Evolutionary conservation across 2,329 filamentous ascomycete genomes (phyloP).

Genomic region (Biscogniauxia sp.): DNA sequence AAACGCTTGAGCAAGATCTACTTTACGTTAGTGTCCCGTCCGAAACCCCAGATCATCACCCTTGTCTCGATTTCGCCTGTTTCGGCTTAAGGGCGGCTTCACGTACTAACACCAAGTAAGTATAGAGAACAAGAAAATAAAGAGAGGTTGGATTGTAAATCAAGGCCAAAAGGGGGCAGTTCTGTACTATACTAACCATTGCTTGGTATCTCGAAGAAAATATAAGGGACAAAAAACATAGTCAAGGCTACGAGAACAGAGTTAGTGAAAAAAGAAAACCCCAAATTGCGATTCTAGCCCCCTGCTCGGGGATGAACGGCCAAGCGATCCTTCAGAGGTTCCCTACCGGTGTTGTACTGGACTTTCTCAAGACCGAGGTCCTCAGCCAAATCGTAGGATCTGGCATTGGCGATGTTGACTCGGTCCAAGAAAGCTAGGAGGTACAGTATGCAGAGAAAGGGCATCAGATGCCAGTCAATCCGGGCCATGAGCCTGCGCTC

Average conservation of each 20-base stretch:
- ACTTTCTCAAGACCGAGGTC: constrained; percentile 60
- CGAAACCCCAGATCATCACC: neutral
- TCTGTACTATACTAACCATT: constrained; percentile 38
- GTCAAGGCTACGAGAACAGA: constrained; percentile 48
- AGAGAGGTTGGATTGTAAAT: neutral
- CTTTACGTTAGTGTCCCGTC: neutral
- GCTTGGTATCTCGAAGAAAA: constrained; percentile 69
- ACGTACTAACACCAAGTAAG: neutral
- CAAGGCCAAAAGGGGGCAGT: neutral
- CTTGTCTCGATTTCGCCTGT: neutral
- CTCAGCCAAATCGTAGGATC: constrained; percentile 60
- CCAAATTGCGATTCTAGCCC: neutral
- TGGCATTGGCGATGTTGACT: constrained; percentile 79
- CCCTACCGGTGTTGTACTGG: constrained; percentile 65
- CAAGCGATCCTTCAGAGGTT: neutral
- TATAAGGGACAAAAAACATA: constrained; percentile 80
- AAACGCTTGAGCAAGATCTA: constrained; percentile 61
- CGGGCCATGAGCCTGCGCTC: constrained; percentile 65
- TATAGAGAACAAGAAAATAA: neutral
- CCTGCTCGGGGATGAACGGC: neutral
- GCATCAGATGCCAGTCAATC: constrained; percentile 70
- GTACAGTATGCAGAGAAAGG: constrained; percentile 66
- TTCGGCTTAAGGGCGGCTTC: neutral
- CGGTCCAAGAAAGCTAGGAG: constrained; percentile 47
- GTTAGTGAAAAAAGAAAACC: constrained; percentile 23